Conservation (phyloP, 2,329 filamentous ascomycete species). For the Aspergillus versicolor region DNA sequence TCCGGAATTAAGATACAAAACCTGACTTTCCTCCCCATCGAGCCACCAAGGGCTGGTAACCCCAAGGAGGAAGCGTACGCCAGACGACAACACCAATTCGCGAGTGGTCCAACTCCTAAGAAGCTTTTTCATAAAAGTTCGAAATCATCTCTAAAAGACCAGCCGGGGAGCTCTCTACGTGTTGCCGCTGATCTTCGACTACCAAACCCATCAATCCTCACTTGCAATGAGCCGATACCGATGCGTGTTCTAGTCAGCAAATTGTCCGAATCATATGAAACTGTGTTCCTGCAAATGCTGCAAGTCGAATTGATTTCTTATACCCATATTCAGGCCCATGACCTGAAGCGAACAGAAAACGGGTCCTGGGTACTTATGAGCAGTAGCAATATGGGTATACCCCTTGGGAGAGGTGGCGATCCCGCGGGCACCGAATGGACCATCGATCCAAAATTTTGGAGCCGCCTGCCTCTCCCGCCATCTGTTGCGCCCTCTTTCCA, state of each 20-base stretch:
- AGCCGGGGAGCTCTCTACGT: constrained; percentile 46
- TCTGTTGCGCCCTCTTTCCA: constrained; percentile 83
- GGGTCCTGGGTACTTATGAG: constrained; percentile 75
- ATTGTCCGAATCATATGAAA: constrained; percentile 65
- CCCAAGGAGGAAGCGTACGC: constrained; percentile 81
- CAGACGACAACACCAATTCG: constrained; percentile 65
- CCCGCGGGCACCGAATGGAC: constrained; percentile 65
- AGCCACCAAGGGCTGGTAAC: constrained; percentile 71
- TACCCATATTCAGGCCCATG: constrained; percentile 77
- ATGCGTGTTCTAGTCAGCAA: constrained; percentile 78
- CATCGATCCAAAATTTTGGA: constrained; percentile 74
- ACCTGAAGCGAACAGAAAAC: constrained; percentile 67
- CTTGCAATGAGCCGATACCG: constrained; percentile 82
- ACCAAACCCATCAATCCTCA: constrained; percentile 83
- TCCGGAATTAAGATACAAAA: constrained; percentile 43
- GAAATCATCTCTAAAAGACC: constrained; percentile 26
- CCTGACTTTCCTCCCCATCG: constrained; percentile 89
- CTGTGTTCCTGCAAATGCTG: constrained; percentile 72
- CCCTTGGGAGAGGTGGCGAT: constrained; percentile 60
- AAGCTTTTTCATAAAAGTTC: constrained; percentile 57
- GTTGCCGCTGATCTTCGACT: constrained; percentile 80
- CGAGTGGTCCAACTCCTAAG: constrained; percentile 48
- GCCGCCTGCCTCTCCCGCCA: constrained; percentile 69
- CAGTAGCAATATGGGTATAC: constrained; percentile 68
- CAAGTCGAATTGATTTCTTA: constrained; percentile 79